Evolutionary conservation across 305 asterid genomes (phyloP).

Genomic region (Striga hermonthica): DNA sequence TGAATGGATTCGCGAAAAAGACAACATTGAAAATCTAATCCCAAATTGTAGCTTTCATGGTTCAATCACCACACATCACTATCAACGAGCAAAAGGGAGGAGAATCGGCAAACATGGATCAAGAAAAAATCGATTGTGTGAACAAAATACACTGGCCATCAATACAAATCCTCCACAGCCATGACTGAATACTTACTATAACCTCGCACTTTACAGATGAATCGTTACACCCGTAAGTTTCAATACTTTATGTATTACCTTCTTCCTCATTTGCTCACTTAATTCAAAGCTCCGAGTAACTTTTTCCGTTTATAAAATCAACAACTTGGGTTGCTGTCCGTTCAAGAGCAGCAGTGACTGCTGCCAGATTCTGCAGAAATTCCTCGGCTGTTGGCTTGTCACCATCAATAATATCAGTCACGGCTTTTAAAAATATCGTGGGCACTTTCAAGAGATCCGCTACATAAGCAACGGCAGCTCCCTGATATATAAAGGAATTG

Average conservation of each 20-base stretch:
- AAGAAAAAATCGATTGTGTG: not conserved
- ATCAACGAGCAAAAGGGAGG: too few species aligned
- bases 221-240: not conserved
- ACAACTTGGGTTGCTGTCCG: conserved; percentile 58
- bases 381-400: conserved; percentile 92
- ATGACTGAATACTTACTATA: not conserved
- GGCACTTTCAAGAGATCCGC: conserved; percentile 89
- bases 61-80: too few species aligned
- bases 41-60: too few species aligned
- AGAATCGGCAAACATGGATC: not conserved
- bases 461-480: conserved; percentile 93
- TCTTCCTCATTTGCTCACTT: not conserved
- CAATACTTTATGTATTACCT: not conserved
- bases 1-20: too few species aligned
- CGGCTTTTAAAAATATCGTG: conserved; percentile 74
- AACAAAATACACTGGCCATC: conserved; percentile 1
- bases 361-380: conserved; percentile 70
- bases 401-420: conserved; percentile 88
- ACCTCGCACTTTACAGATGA: too few species aligned
- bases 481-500: conserved; percentile 47
- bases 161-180: not conserved
- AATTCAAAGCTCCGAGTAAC: conserved; percentile 55
- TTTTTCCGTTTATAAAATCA: conserved; percentile 70
- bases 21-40: too few species aligned
- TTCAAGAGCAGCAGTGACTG: conserved; percentile 86